phyloP scores from a whole-genome alignment of 176 grass and related monocot species.

The Ensete glaucum region DNA sequence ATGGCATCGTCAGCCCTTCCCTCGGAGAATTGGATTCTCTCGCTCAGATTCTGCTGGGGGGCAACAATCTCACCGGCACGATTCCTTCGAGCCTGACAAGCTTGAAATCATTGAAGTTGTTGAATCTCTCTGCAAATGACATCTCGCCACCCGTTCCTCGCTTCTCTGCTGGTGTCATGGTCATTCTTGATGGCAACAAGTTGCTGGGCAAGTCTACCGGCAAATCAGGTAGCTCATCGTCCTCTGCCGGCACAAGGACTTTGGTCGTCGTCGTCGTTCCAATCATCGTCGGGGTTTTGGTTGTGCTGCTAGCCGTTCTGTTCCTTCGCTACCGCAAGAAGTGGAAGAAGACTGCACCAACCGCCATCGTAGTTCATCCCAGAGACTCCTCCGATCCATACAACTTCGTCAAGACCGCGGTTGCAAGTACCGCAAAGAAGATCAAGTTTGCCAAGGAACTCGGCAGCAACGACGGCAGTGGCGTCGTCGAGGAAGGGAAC shows the following conservation, averaged over 20 bases:
- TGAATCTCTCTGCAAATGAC: conserved; percentile 58
- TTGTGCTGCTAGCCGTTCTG: conserved; percentile 1
- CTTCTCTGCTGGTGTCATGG: conserved; percentile 28
- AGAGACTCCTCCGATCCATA: conserved; percentile 32
- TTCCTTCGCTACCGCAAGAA: conserved; percentile 18
- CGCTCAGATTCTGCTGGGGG: conserved; percentile 27
- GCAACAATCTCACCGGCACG: conserved; percentile 48
- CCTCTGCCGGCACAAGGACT: neutral
- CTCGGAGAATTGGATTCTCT: conserved; percentile 40
- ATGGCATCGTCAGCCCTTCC: conserved; percentile 48
- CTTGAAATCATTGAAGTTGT: conserved; percentile 35
- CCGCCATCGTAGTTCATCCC: conserved; percentile 53
- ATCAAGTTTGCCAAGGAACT: conserved; percentile 3
- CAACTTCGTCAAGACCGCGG: conserved; percentile 46
- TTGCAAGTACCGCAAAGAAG: conserved; percentile 25
- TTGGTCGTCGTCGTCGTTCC: conserved; percentile 31
- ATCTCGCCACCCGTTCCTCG: conserved; percentile 38
- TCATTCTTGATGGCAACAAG: conserved; percentile 32
- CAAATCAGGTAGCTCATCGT: too few relatives aligned
- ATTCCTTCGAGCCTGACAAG: conserved; percentile 42
- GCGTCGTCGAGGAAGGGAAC: conserved; percentile 33
- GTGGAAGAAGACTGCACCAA: conserved; percentile 17
- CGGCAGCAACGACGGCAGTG: conserved; percentile 21
- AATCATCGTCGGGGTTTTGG: conserved; percentile 13
- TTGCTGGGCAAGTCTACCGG: too few relatives aligned